These are phyloP conservation scores for Epichloe elymi DNA, from an alignment of 2,329 filamentous ascomycete species.

Conservation along the genomic window DNA sequence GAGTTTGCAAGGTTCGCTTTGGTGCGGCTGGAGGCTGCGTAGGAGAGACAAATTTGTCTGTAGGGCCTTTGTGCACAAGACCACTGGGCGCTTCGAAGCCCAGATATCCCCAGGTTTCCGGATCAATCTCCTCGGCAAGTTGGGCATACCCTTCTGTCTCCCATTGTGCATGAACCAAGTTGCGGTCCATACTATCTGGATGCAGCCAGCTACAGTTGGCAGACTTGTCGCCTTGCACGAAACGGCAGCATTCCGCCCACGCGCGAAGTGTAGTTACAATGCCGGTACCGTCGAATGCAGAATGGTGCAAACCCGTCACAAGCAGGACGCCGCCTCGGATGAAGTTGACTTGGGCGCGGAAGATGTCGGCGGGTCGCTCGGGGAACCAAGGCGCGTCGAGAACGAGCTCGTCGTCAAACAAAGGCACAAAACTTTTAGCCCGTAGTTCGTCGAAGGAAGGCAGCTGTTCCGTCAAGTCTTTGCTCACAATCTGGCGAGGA, in stretches of 20 bases:
- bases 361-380: conserved; percentile 15
- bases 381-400: conserved; percentile 13
- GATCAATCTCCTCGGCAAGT: conserved; percentile 13
- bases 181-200: conserved; percentile 18
- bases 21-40: conserved; percentile 2
- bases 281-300: conserved; percentile 17
- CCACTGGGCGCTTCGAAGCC: conserved; percentile 8
- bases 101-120: conserved; percentile 14
- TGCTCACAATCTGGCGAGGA: conserved; percentile 11
- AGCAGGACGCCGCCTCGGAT: conserved; percentile 18
- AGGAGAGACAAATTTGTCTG: conserved; percentile 1
- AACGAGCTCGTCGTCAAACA: conserved; percentile 15
- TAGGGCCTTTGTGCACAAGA: neutral
- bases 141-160: conserved; percentile 9
- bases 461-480: conserved; percentile 14
- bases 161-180: conserved; percentile 4
- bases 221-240: conserved; percentile 12
- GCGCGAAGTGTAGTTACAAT: conserved; percentile 15
- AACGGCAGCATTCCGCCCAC: conserved; percentile 20
- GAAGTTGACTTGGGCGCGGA: conserved; percentile 19
- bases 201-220: conserved; percentile 16
- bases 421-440: conserved; percentile 12
- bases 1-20: conserved; percentile 9
- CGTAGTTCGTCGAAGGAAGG: conserved; percentile 15
- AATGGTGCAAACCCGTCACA: conserved; percentile 14